Conservation (phyloP, 192 early-diverging fungal genomes). For the Linnemannia exigua region DNA sequence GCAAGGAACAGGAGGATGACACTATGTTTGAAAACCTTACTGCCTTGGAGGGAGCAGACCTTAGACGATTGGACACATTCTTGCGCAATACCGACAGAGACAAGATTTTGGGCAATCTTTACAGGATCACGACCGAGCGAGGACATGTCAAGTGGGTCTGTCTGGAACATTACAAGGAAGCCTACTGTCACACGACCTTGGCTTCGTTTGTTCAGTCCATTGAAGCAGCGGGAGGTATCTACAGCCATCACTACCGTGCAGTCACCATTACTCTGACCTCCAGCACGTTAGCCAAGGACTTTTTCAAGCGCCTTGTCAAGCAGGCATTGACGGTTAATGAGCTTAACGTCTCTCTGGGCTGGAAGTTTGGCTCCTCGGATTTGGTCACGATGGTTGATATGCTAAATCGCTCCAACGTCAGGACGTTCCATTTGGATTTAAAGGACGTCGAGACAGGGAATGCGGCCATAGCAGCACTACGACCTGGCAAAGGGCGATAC, state of each 20-base stretch:
- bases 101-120: slow-evolving; percentile 34
- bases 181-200: slow-evolving; percentile 6
- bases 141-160: slow-evolving; percentile 51
- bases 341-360: neutral
- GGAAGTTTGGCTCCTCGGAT: slow-evolving; percentile 12
- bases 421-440: slow-evolving; percentile 1
- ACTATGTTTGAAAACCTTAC: slow-evolving; percentile 4
- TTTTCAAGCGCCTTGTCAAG: neutral
- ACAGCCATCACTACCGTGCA: slow-evolving; percentile 4
- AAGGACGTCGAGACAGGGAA: neutral
- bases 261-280: neutral
- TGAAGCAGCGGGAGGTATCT: neutral
- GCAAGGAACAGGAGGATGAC: neutral
- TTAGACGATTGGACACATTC: slow-evolving; percentile 15
- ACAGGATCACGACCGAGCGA: slow-evolving; percentile 17
- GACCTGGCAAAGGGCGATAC: slow-evolving; percentile 5
- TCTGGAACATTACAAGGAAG: slow-evolving; percentile 27
- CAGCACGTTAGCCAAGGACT: neutral
- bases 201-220: slow-evolving; percentile 4
- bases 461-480: neutral
- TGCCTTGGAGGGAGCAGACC: slow-evolving; percentile 25
- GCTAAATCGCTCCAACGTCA: neutral
- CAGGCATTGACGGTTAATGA: slow-evolving; percentile 6
- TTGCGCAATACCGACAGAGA: slow-evolving; percentile 21
- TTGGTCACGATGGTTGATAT: neutral